Base-by-base conservation (phyloP, 371 early-diverging fungal genomes). In the Mortierella sp. region DNA sequence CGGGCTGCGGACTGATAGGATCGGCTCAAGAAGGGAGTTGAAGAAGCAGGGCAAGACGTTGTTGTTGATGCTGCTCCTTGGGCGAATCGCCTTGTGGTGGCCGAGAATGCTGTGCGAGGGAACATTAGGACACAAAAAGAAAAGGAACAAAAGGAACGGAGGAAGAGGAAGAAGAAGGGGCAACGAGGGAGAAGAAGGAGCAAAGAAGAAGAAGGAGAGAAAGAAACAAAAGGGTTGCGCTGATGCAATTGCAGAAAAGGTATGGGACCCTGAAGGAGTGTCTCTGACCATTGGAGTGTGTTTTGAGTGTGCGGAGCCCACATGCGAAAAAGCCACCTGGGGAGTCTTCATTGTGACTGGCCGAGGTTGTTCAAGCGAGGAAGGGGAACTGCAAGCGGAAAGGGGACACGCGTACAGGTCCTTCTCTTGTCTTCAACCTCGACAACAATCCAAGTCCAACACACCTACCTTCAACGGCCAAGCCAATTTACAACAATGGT, bases 401-500 rank as follows among this genome's bases (percentile, higher is more conserved):
- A 6, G 6, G 1, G 71, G 46, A 46, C 71, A 26, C 71, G 48
- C 67, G 24, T 50, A 69, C 71, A 26, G 11, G 9, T 46, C 48
- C 13, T 46, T 51, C 24, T 19, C 34, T 44, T 70, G 2, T 61
- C 28, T 37, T 31, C 34, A n/a, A n/a, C 24, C 6, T 71, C 53
- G 53, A 34, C 43, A 19, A 46, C 21, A n/a, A n/a, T n/a, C n/a
- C n/a, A n/a, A n/a, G n/a, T n/a, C 24, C 16, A 13, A 16, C 61
- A 28, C 61, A 31, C 16, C 13, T 9, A 28, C 5, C 71, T 67
- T 5, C 59, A 28, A 48, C 50, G 8, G 24, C 4, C 24, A 59
- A 46, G 26, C 61, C 28, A 55, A 14, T 55, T 50, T 3, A 59
- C 57, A 74, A 44, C 11, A 75, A 78, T 78, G 79, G 79, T 73